Conservation (phyloP, 1,284 basidiomycete genomes). For the Boletus holoroseus region DNA sequence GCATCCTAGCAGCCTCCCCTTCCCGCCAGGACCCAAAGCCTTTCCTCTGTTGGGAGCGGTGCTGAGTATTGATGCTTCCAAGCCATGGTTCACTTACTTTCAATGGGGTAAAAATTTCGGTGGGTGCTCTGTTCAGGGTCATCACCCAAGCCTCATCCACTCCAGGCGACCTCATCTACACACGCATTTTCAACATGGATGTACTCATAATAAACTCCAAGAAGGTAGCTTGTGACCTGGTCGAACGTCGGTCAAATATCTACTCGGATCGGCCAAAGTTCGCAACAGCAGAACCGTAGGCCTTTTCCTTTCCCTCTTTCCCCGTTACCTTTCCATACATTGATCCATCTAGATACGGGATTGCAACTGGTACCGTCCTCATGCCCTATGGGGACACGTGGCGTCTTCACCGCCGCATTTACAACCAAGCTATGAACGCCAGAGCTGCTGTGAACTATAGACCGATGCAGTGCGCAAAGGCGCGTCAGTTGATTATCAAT, state of each 20-base stretch:
- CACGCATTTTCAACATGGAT: slow-evolving; percentile 23
- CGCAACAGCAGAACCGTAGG: slow-evolving; percentile 19
- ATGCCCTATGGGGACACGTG: slow-evolving; percentile 28
- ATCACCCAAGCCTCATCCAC: neutral
- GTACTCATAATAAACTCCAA: slow-evolving; percentile 25
- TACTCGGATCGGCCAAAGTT: slow-evolving; percentile 29
- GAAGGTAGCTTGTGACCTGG: slow-evolving; percentile 23
- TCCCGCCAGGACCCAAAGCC: slow-evolving; percentile 27
- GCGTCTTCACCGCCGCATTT: slow-evolving; percentile 30
- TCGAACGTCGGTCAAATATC: slow-evolving; percentile 24
- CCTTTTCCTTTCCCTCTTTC: neutral
- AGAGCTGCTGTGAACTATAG: slow-evolving; percentile 18
- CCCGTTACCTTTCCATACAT: neutral
- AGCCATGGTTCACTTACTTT: slow-evolving; percentile 28
- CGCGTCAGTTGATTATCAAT: slow-evolving; percentile 23
- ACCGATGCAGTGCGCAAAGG: slow-evolving; percentile 25
- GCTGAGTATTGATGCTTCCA: slow-evolving; percentile 20
- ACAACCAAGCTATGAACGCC: slow-evolving; percentile 21
- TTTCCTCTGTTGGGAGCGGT: slow-evolving; percentile 24
- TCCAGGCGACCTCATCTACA: slow-evolving; percentile 23
- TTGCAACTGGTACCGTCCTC: slow-evolving; percentile 24
- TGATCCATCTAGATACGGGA: slow-evolving; percentile 21
- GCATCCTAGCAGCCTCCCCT: neutral
- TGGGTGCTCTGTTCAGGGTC: slow-evolving; percentile 3
- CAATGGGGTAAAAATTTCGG: slow-evolving; percentile 26